A percentile compares a stretch with the other conserved stretches of the same genome.
phyloP scores from a whole-genome alignment of 1,284 basidiomycete genomes.

The Schizopora paradoxa region DNA sequence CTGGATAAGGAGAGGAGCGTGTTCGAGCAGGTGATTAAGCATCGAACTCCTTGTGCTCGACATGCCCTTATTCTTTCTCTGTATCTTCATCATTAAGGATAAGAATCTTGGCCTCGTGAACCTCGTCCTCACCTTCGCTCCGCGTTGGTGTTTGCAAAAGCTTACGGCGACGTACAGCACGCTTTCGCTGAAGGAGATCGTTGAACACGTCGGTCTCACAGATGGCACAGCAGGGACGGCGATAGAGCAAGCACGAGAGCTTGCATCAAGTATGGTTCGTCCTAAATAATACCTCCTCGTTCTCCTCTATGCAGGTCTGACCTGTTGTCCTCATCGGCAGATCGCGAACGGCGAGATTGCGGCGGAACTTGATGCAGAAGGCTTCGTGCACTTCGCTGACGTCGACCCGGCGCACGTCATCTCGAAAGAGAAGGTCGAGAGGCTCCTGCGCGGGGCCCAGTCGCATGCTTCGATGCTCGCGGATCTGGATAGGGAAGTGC shows the following conservation, averaged over 20 bases:
- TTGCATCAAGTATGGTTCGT: constrained; percentile 69
- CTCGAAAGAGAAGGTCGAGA: constrained; percentile 60
- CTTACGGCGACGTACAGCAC: constrained; percentile 77
- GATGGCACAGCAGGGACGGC: too few species aligned
- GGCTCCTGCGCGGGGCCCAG: constrained; percentile 56
- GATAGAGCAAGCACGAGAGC: constrained; percentile 47
- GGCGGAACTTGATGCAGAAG: constrained; percentile 56
- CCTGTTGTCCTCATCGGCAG: constrained; percentile 30
- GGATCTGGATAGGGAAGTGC: constrained; percentile 51
- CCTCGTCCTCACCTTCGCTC: constrained; percentile 59
- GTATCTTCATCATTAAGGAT: constrained; percentile 42
- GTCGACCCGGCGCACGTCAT: constrained; percentile 56
- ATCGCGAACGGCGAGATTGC: constrained; percentile 65
- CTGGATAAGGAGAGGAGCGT: constrained; percentile 46
- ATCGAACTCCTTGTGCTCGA: constrained; percentile 4
- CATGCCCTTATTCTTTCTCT: constrained; percentile 18
- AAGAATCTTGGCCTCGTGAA: constrained; percentile 63
- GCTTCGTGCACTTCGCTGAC: constrained; percentile 71
- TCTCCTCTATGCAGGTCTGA: not conserved
- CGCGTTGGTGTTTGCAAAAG: constrained; percentile 69
- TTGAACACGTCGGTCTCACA: constrained; percentile 50
- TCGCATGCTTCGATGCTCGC: constrained; percentile 46
- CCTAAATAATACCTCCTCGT: constrained; percentile 5
- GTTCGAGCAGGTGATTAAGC: constrained; percentile 42
- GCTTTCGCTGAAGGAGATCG: constrained; percentile 66